Percentiles rank a stretch among this genome's conserved stretches.
Evolutionary conservation across 2,329 filamentous ascomycete genomes (phyloP).

Genomic region (Pyrenochaeta sp.): DNA sequence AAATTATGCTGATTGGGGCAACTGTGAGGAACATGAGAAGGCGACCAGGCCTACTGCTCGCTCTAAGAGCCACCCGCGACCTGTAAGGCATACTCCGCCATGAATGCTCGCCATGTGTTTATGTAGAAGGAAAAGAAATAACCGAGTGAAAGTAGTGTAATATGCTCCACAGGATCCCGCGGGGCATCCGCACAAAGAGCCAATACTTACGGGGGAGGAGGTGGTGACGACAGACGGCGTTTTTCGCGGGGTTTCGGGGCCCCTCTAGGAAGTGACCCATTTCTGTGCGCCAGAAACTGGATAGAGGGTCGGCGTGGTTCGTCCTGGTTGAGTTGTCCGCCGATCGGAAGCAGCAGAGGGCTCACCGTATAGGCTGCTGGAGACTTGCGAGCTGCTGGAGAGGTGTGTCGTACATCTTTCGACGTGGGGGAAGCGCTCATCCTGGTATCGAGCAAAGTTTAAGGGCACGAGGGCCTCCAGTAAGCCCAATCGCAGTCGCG

Average conservation of each 20-base stretch:
- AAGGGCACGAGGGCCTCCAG: slow-evolving; percentile 29
- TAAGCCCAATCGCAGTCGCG: slow-evolving; percentile 30
- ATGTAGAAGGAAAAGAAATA: background rate
- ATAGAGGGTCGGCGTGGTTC: slow-evolving; percentile 48
- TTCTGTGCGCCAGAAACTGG: slow-evolving; percentile 48
- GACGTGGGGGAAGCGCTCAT: slow-evolving; percentile 49
- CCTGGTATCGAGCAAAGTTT: slow-evolving; percentile 23
- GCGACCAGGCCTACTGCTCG: slow-evolving; percentile 27
- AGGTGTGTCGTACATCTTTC: slow-evolving; percentile 35
- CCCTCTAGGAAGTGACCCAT: slow-evolving; percentile 40
- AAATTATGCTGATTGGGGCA: slow-evolving; percentile 6
- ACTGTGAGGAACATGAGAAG: slow-evolving; percentile 30
- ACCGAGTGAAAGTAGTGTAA: slow-evolving; percentile 7
- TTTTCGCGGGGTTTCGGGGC: slow-evolving; percentile 44
- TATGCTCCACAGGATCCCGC: slow-evolving; percentile 6
- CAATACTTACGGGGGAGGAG: slow-evolving; percentile 52
- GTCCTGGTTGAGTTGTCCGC: slow-evolving; percentile 31
- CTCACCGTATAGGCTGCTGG: slow-evolving; percentile 28
- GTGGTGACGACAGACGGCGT: slow-evolving; percentile 51
- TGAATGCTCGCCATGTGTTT: slow-evolving; percentile 16
- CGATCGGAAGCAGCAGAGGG: slow-evolving; percentile 35
- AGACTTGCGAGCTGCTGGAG: slow-evolving; percentile 33
- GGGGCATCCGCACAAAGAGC: slow-evolving; percentile 6
- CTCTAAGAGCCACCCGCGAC: slow-evolving; percentile 25
- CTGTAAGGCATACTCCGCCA: slow-evolving; percentile 38